These are phyloP conservation scores for Macadamia integrifolia DNA, from an alignment of 164 flowering plant species.

Conservation along the genomic window DNA sequence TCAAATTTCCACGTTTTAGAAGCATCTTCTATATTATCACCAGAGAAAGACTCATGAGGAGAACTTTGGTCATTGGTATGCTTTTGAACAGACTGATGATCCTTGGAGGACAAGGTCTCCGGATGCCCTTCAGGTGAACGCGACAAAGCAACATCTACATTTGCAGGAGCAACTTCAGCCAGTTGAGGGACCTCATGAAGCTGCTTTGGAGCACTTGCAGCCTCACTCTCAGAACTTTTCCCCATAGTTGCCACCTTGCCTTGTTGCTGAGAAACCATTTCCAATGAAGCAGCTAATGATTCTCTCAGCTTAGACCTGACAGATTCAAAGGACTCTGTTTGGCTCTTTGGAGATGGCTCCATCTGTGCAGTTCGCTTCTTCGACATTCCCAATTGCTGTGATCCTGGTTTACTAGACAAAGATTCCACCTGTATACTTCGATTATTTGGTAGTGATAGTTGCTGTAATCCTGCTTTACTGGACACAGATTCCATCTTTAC, in stretches of 20 bases:
- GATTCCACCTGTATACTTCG: conserved; percentile 22
- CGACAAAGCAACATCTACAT: conserved; percentile 13
- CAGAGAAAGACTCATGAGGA: conserved; percentile 11
- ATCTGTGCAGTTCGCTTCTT: conserved; percentile 30
- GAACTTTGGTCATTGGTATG: conserved; percentile 12
- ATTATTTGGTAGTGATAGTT: conserved; percentile 25
- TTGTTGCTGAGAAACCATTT: conserved; percentile 47
- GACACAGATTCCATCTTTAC: conserved; percentile 27
- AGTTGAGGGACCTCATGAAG: conserved; percentile 18
- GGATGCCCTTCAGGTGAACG: conserved; percentile 10
- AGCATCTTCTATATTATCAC: conserved; percentile 17
- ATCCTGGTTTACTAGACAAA: conserved; percentile 13
- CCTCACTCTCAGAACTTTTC: conserved; percentile 27
- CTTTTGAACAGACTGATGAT: conserved; percentile 13
- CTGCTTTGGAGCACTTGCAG: conserved; percentile 11
- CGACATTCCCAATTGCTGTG: conserved; percentile 7
- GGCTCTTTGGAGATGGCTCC: conserved; percentile 36
- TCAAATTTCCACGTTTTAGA: conserved; percentile 16
- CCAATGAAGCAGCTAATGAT: conserved; percentile 71
- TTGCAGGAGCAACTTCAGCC: conserved; percentile 15
- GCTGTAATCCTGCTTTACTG: conserved; percentile 38
- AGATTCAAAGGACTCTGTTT: conserved; percentile 47
- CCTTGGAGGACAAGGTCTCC: conserved; percentile 14
- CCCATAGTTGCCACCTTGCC: conserved; percentile 19
- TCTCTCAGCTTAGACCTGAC: conserved; percentile 89